Conservation (phyloP, 441 rosid species). For the Breynia disticha region DNA sequence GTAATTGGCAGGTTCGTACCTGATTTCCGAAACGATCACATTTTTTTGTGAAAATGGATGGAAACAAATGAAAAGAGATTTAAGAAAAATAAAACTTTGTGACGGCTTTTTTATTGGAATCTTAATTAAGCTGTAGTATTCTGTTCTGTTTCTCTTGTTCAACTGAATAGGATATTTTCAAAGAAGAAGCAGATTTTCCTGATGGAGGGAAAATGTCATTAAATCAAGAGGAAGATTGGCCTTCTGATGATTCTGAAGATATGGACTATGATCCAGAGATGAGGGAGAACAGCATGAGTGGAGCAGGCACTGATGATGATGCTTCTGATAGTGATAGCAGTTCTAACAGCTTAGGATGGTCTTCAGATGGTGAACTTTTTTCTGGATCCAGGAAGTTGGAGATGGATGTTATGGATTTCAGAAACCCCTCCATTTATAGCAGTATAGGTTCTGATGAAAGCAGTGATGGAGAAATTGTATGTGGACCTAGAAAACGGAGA, state of each 20-base stretch:
- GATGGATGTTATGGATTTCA: slow-evolving; percentile 19
- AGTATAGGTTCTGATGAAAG: slow-evolving; percentile 43
- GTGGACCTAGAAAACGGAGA: slow-evolving; percentile 70
- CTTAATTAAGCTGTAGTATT: not conserved
- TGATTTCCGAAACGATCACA: slow-evolving; percentile 1
- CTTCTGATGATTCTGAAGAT: slow-evolving; percentile 96
- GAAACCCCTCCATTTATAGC: slow-evolving; percentile 32
- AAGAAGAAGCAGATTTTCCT: slow-evolving; percentile 63
- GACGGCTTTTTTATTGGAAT: not conserved
- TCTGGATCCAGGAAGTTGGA: slow-evolving; percentile 40
- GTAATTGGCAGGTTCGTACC: slow-evolving; percentile 74
- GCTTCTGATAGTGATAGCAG: slow-evolving; percentile 34
- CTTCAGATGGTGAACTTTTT: slow-evolving; percentile 56
- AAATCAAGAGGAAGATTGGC: slow-evolving; percentile 78
- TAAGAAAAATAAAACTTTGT: not conserved
- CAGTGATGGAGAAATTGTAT: slow-evolving; percentile 53
- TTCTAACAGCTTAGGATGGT: slow-evolving; percentile 74
- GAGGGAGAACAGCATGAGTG: slow-evolving; percentile 42
- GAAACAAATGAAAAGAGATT: not conserved
- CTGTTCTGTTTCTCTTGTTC: slow-evolving; percentile 5
- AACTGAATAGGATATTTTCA: slow-evolving; percentile 61
- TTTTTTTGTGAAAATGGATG: not conserved
- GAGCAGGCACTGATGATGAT: slow-evolving; percentile 39
- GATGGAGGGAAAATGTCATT: slow-evolving; percentile 42
- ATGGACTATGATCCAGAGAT: slow-evolving; percentile 80